Percentiles rank a stretch among this genome's conserved stretches.
Evolutionary conservation across 352 stramenopile genomes (phyloP).

Genomic region (Pythium grandisporangium): DNA sequence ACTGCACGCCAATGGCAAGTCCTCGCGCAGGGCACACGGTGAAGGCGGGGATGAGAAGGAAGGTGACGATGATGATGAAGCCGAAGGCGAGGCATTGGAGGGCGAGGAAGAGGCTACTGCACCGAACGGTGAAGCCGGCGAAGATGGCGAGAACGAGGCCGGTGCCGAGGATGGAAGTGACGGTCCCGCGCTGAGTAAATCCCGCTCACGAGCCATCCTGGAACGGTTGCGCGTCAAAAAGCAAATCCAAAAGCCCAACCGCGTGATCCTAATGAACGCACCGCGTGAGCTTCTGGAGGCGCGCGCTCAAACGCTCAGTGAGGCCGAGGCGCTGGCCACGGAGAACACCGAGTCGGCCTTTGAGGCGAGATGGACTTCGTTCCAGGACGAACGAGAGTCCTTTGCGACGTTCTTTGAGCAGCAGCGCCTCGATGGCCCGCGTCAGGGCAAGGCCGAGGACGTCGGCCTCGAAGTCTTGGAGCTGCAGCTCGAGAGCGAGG

Average conservation of each 20-base stretch:
- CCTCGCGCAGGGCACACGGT: no score
- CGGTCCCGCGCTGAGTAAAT: slow-evolving; percentile 12
- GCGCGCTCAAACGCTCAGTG: slow-evolving; percentile 38
- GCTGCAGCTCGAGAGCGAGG: slow-evolving; percentile 33
- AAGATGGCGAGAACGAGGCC: slow-evolving; percentile 10
- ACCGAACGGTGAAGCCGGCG: slow-evolving; percentile 10
- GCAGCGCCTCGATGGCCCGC: slow-evolving; percentile 1
- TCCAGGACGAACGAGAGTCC: slow-evolving; percentile 32
- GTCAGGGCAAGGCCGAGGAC: not conserved
- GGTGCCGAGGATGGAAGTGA: slow-evolving; percentile 10
- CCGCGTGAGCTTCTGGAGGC: slow-evolving; percentile 38
- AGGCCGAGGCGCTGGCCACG: slow-evolving; percentile 41
- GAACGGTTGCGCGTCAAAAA: slow-evolving; percentile 25
- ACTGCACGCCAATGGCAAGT: no score
- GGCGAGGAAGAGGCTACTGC: slow-evolving; percentile 12
- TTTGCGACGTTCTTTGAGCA: slow-evolving; percentile 64
- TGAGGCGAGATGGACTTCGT: slow-evolving; percentile 32
- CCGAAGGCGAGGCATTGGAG: slow-evolving; percentile 6
- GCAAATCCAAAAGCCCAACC: slow-evolving; percentile 45
- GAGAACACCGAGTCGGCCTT: slow-evolving; percentile 62
- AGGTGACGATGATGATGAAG: no score
- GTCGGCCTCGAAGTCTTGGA: slow-evolving; percentile 59
- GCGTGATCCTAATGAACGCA: slow-evolving; percentile 52
- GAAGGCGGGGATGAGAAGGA: slow-evolving; percentile 33
- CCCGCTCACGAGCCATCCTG: slow-evolving; percentile 31